A percentile compares a stretch with the other conserved stretches of the same genome.
Conservation (phyloP, 2,329 filamentous ascomycete species). For the Emericellopsis atlantica region DNA sequence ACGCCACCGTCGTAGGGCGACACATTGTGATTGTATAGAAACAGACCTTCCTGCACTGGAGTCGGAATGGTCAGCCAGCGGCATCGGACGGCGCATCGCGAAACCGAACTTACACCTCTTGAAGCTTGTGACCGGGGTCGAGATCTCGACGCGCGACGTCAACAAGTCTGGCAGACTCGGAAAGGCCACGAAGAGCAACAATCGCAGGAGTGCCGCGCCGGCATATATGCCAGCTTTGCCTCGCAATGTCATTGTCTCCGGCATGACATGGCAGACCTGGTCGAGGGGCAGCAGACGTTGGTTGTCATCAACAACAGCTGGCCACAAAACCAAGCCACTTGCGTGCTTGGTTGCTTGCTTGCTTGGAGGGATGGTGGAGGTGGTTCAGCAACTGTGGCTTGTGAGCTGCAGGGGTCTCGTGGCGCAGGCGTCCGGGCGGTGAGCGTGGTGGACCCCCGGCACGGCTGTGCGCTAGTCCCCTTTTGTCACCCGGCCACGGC, state of each 20-base stretch:
- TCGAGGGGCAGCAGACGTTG: background rate
- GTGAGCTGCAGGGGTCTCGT: too few relatives aligned
- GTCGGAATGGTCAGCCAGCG: background rate
- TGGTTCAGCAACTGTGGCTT: too few relatives aligned
- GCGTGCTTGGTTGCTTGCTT: too few relatives aligned
- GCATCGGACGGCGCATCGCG: background rate
- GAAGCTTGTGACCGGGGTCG: constrained; percentile 94
- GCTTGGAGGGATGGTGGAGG: too few relatives aligned
- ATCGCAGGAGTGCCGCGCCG: constrained; percentile 63
- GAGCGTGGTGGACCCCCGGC: background rate
- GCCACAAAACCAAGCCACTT: too few relatives aligned
- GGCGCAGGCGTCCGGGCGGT: background rate
- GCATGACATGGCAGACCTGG: constrained; percentile 15
- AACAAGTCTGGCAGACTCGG: constrained; percentile 75
- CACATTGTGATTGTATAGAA: constrained; percentile 90
- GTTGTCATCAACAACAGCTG: background rate
- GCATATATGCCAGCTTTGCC: constrained; percentile 49
- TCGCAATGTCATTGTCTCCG: constrained; percentile 24
- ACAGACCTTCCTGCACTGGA: constrained; percentile 87
- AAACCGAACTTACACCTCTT: constrained; percentile 62
- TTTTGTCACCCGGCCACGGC: background rate
- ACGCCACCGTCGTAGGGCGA: constrained; percentile 94
- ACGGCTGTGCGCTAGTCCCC: background rate
- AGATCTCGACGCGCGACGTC: constrained; percentile 87
- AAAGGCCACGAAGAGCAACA: constrained; percentile 70